phyloP scores from a whole-genome alignment of 768 basidiomycete genomes.

The Krasilnikovozyma curviuscula region DNA sequence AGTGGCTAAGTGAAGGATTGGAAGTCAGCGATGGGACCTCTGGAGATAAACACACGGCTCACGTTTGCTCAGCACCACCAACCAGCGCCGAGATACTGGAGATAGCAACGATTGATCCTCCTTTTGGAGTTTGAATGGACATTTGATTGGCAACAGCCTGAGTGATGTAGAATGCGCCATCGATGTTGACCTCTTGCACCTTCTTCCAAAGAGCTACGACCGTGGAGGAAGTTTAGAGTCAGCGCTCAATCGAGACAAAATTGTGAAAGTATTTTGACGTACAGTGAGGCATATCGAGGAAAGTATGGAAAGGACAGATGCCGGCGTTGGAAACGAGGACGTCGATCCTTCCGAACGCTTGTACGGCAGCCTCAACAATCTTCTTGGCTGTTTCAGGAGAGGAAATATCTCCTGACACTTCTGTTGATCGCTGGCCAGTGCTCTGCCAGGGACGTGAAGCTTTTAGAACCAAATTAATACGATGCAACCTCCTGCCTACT shows the following conservation, averaged over 20 bases:
- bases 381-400: conserved; percentile 17
- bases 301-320: conserved; percentile 59
- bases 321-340: conserved; percentile 28
- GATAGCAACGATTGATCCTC: conserved; percentile 54
- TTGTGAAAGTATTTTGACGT: neutral
- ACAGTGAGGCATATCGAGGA: conserved; percentile 34
- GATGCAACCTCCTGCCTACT: conserved; percentile 31
- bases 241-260: neutral
- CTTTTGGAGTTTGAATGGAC: conserved; percentile 46
- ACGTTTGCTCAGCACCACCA: conserved; percentile 53
- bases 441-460: too few relatives aligned
- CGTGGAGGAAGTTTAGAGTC: conserved; percentile 26
- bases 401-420: neutral
- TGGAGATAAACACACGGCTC: conserved; percentile 11
- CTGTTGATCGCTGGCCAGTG: too few relatives aligned
- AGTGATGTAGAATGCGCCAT: conserved; percentile 46
- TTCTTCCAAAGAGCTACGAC: conserved; percentile 43
- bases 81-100: conserved; percentile 64
- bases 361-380: conserved; percentile 44
- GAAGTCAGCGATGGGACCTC: neutral
- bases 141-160: conserved; percentile 54
- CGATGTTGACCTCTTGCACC: conserved; percentile 51
- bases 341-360: conserved; percentile 46
- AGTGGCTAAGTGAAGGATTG: conserved; percentile 35
- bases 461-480: too few relatives aligned